Base-by-base conservation (phyloP, 78 protist genomes). In the Dictyostelium purpureum region DNA sequence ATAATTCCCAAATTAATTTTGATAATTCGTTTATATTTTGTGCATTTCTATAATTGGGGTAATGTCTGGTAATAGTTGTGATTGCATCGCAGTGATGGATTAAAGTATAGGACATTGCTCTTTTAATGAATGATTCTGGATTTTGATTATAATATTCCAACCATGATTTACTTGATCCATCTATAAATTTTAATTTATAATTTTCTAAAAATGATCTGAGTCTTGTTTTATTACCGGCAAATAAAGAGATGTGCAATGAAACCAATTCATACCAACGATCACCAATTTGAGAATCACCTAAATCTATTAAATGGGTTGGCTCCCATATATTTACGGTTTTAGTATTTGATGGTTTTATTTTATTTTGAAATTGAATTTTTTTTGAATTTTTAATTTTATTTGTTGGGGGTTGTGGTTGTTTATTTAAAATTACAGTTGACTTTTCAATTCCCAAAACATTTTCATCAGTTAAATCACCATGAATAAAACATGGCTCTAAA, bases 71-170 rank as follows among this genome's bases (percentile, higher is more conserved):
- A 10, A 79, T 75, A 5, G 94, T 89, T 43, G 94, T 74, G 31
- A 89, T 37, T 12, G 94, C 94, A 66, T 89, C 76, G 74, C 94
- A 89, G 37, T 89, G 88, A 40, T 89, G 94, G 45, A 75, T 73
- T 7, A 89, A 59, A 11, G 94, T 77, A 47, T 89, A 89, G 10
- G 43, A 43, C 88, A 78, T 89, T 7, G 88, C 80, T 38, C 88
- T 47, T 19, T 75, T 49, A 54, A 83, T 71, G 59, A 83, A 83
- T 5, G 33, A 12, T 18, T 31, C 10, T 38, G 79, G 80, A 76
- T 83, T 42, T 35, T 37, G 14, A 43, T 70, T 51, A 38, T 83
- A 83, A 40, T 49, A 14, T 16, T 71, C 54, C 26, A 70, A 57
- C 90, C 90, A 83, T 18, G 57, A 38, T 9, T 70, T 67, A 16